These are phyloP conservation scores for Tubosaeta brunneosetosa DNA, from an alignment of 768 basidiomycete species.

Conservation along the genomic window DNA sequence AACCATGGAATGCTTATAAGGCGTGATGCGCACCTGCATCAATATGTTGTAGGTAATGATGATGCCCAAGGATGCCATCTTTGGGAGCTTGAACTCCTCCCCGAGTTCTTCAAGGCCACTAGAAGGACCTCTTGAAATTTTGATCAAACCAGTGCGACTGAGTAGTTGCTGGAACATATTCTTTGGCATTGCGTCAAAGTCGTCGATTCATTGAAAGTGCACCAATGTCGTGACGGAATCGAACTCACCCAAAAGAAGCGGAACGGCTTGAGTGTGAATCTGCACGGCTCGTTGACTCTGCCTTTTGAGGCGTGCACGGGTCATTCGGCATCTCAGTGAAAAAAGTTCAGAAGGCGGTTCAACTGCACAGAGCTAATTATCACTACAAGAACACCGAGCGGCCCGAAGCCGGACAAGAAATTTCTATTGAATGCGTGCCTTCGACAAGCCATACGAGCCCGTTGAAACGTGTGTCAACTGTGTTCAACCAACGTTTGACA, in stretches of 20 bases:
- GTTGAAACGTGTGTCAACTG: no score
- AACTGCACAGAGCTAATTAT: no score
- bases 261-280: not conserved
- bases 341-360: no score
- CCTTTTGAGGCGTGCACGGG: not conserved
- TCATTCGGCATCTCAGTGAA: no score
- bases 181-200: not conserved
- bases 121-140: not conserved
- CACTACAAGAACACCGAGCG: no score
- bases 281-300: not conserved
- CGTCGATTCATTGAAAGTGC: not conserved
- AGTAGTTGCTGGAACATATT: conserved; percentile 10
- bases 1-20: not conserved
- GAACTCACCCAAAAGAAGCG: not conserved
- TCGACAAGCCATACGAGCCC: no score
- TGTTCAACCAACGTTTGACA: no score
- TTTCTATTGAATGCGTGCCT: no score
- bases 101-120: conserved; percentile 21
- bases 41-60: conserved; percentile 41
- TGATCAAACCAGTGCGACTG: not conserved
- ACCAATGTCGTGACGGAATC: not conserved
- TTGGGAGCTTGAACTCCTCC: conserved; percentile 45
- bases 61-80: conserved; percentile 41
- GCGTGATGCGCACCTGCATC: conserved; percentile 37
- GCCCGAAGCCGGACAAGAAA: no score